A percentile compares a stretch with the other conserved stretches of the same genome.
phyloP scores from a whole-genome alignment of 2,329 filamentous ascomycete genomes.

The Microdochium nivale region DNA sequence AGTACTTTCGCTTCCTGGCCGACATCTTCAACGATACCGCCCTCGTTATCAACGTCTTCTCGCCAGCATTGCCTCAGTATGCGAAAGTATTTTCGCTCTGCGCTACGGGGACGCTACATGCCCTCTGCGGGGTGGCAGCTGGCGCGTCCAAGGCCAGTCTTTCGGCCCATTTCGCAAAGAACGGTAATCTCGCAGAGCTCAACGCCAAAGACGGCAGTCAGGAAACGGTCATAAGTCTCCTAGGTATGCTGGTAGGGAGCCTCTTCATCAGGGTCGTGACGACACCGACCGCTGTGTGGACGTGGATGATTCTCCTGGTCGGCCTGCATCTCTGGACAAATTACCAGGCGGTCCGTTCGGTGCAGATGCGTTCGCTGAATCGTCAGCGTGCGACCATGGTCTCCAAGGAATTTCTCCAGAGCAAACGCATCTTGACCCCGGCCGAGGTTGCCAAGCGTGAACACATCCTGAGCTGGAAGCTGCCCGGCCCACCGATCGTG shows the following conservation, averaged over 20 bases:
- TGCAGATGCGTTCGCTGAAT: conserved; percentile 78
- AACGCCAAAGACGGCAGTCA: conserved; percentile 93
- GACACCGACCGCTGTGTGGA: conserved; percentile 64
- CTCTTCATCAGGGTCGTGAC: conserved; percentile 71
- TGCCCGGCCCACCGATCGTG: conserved; percentile 29
- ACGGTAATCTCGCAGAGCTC: conserved; percentile 67
- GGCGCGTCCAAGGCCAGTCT: conserved; percentile 85
- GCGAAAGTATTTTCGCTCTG: conserved; percentile 42
- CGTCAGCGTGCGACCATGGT: conserved; percentile 77
- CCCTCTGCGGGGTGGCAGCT: conserved; percentile 81
- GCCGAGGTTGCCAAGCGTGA: conserved; percentile 56
- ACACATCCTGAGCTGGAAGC: conserved; percentile 51
- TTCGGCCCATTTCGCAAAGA: conserved; percentile 82
- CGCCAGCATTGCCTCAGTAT: conserved; percentile 56
- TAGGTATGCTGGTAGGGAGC: conserved; percentile 81
- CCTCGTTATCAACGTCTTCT: conserved; percentile 78
- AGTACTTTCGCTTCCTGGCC: conserved; percentile 78
- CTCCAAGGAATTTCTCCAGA: conserved; percentile 49
- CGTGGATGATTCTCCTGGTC: conserved; percentile 62
- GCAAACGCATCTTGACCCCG: conserved; percentile 49
- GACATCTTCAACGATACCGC: conserved; percentile 84
- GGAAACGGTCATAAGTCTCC: conserved; percentile 82
- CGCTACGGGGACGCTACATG: conserved; percentile 40
- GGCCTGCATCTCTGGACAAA: conserved; percentile 75
- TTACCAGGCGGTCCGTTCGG: conserved; percentile 74